Percentiles rank a stretch among this genome's conserved stretches.
These are phyloP conservation scores for Dendryphion nanum DNA, from an alignment of 2,329 filamentous ascomycete species.

Conservation along the genomic window DNA sequence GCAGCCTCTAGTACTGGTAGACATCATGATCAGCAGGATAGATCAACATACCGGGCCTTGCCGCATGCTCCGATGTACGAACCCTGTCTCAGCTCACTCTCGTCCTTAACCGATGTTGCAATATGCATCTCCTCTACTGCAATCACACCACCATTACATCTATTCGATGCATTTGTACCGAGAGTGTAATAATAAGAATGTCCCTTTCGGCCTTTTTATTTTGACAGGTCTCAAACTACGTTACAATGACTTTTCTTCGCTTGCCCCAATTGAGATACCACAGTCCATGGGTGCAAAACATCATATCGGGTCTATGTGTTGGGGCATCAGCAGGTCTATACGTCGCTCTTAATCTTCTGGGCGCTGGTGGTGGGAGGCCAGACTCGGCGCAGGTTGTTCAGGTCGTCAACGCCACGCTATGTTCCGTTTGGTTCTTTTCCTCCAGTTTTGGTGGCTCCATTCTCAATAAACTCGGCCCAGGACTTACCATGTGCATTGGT, in stretches of 20 bases:
- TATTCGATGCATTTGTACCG: too few species aligned
- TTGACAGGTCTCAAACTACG: not conserved
- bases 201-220: too few species aligned
- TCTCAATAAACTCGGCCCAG: constrained; percentile 30
- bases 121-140: too few species aligned
- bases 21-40: too few species aligned
- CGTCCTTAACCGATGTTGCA: too few species aligned
- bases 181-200: too few species aligned
- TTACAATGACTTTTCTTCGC: constrained; percentile 21
- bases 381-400: constrained; percentile 32
- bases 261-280: constrained; percentile 28
- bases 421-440: constrained; percentile 34
- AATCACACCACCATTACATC: too few species aligned
- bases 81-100: too few species aligned
- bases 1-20: too few species aligned
- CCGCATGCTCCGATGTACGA: too few species aligned
- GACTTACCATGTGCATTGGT: constrained; percentile 30
- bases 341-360: constrained; percentile 28
- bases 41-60: too few species aligned
- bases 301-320: constrained; percentile 30
- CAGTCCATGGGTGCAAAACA: constrained; percentile 29
- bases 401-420: constrained; percentile 32
- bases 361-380: constrained; percentile 27
- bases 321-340: constrained; percentile 30
- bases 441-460: constrained; percentile 32